A percentile compares a stretch with the other conserved stretches of the same genome.
These are phyloP conservation scores for Haplosporangium gracile DNA, from an alignment of 192 early-diverging fungal genomes.

Conservation along the genomic window DNA sequence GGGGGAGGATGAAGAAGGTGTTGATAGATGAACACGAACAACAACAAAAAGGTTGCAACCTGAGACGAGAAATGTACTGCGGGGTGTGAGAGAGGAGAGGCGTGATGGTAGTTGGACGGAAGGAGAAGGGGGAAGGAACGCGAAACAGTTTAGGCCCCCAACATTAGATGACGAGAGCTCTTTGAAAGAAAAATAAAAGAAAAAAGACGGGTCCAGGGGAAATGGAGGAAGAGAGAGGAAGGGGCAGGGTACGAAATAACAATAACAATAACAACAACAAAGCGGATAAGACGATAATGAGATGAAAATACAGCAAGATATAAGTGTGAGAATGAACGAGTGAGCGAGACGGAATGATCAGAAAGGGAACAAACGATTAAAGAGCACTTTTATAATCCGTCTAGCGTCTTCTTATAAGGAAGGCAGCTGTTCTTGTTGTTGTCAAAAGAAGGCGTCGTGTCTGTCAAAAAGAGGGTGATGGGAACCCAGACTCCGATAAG, in stretches of 20 bases:
- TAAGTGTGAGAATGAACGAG: neutral
- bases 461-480: too few relatives aligned
- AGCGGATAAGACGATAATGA: neutral
- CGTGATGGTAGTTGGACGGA: neutral
- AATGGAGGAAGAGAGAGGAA: too few relatives aligned
- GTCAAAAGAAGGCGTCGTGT: neutral
- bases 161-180: constrained; percentile 10
- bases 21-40: neutral
- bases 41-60: neutral
- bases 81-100: neutral
- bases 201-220: constrained; percentile 1
- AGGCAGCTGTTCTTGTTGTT: neutral
- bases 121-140: neutral
- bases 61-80: constrained; percentile 1
- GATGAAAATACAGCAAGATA: neutral
- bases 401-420: neutral
- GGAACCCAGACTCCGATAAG: too few relatives aligned
- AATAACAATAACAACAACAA: neutral
- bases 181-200: neutral
- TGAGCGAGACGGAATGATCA: neutral
- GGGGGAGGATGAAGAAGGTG: neutral
- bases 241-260: neutral
- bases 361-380: constrained; percentile 1
- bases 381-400: neutral
- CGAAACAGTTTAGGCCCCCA: constrained; percentile 4